A percentile compares a stretch with the other conserved stretches of the same genome.
phyloP scores from a whole-genome alignment of 176 grass and related monocot species.

The Olyra latifolia region DNA sequence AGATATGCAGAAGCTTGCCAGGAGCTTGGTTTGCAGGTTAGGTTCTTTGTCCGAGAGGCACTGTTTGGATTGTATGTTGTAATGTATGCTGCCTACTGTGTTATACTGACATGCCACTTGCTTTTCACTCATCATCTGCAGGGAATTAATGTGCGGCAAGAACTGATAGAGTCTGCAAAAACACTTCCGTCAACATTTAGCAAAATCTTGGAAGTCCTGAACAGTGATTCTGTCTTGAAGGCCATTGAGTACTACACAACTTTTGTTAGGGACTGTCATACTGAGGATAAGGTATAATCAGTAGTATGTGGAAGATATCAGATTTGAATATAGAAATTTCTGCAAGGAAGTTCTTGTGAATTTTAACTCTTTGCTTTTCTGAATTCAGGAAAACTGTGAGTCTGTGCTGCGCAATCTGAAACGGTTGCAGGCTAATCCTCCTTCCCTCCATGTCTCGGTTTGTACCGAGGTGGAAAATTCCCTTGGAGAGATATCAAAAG shows the following conservation, averaged over 20 bases:
- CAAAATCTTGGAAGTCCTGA: slow-evolving; percentile 79
- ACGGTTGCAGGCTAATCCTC: slow-evolving; percentile 61
- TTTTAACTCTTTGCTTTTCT: slow-evolving; percentile 36
- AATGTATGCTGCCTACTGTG: not conserved
- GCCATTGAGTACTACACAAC: slow-evolving; percentile 70
- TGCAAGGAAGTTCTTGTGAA: slow-evolving; percentile 13
- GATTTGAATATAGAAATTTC: not conserved
- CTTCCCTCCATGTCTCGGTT: slow-evolving; percentile 70
- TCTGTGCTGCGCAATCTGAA: slow-evolving; percentile 62
- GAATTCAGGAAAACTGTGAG: slow-evolving; percentile 53
- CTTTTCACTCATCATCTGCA: slow-evolving; percentile 30
- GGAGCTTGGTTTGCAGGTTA: slow-evolving; percentile 82
- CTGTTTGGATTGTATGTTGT: not conserved
- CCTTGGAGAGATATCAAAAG: slow-evolving; percentile 40
- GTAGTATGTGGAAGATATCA: slow-evolving; percentile 5
- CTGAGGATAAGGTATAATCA: slow-evolving; percentile 75
- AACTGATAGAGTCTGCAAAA: slow-evolving; percentile 83
- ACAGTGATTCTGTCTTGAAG: slow-evolving; percentile 61
- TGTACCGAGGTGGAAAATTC: slow-evolving; percentile 67
- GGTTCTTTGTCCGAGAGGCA: not conserved
- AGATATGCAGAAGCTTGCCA: slow-evolving; percentile 88
- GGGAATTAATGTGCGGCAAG: slow-evolving; percentile 76
- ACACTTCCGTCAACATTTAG: slow-evolving; percentile 71
- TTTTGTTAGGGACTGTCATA: slow-evolving; percentile 85
- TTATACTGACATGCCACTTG: not conserved